phyloP scores from a whole-genome alignment of 2,329 filamentous ascomycete species.

The Shiraia bambusicola region DNA sequence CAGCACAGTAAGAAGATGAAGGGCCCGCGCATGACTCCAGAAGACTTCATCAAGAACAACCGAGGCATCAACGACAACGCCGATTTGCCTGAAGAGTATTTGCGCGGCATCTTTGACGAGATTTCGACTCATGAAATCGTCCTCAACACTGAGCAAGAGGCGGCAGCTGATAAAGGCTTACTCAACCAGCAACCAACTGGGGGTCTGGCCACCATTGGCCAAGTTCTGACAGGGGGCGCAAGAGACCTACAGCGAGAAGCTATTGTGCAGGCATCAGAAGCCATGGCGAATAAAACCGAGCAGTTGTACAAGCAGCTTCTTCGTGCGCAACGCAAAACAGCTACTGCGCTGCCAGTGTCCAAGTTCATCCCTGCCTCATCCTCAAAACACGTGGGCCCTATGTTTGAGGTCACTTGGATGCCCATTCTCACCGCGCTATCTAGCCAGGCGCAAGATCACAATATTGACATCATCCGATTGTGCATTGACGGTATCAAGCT shows the following conservation, averaged over 20 bases:
- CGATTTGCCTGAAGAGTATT: constrained; percentile 89
- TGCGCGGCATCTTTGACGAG: constrained; percentile 86
- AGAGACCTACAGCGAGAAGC: constrained; percentile 90
- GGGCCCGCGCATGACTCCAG: constrained; percentile 81
- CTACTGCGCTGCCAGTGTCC: constrained; percentile 65
- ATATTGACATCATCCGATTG: constrained; percentile 84
- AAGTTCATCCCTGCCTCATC: constrained; percentile 90
- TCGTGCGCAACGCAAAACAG: constrained; percentile 81
- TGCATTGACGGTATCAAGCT: constrained; percentile 96
- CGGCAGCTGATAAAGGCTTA: constrained; percentile 76
- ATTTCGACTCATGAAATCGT: constrained; percentile 92
- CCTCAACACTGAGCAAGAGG: constrained; percentile 85
- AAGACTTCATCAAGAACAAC: constrained; percentile 99
- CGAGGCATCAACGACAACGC: constrained; percentile 96
- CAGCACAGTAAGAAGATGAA: constrained; percentile 87
- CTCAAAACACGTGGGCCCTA: constrained; percentile 91
- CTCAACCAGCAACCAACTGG: constrained; percentile 56
- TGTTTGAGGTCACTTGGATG: constrained; percentile 99
- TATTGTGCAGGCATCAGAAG: constrained; percentile 91
- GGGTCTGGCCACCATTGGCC: constrained; percentile 79
- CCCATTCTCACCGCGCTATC: constrained; percentile 94
- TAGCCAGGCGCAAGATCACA: constrained; percentile 90
- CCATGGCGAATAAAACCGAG: constrained; percentile 78
- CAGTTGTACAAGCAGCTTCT: constrained; percentile 94
- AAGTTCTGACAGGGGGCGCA: constrained; percentile 88